A percentile compares a stretch with the other conserved stretches of the same genome.
phyloP scores from a whole-genome alignment of 164 flowering plant species.

The Stephania japonica region DNA sequence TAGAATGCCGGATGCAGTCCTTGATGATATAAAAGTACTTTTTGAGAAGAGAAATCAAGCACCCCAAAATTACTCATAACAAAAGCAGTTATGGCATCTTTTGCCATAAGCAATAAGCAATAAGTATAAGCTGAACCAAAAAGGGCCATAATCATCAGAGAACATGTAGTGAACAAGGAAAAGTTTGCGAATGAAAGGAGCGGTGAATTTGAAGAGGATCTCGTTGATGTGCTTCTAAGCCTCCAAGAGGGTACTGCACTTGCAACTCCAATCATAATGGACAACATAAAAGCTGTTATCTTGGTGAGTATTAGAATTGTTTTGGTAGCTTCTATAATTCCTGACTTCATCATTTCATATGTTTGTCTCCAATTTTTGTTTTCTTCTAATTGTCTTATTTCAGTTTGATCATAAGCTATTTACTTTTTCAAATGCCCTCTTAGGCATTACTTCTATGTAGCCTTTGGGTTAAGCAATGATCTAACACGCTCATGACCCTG shows the following conservation, averaged over 20 bases:
- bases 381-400: no score
- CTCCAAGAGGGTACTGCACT: not conserved
- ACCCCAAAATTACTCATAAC: no score
- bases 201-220: constrained; percentile 8
- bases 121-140: no score
- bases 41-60: no score
- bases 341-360: not conserved
- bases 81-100: no score
- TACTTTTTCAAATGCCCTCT: no score
- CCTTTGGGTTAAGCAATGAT: no score
- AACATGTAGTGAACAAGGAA: constrained; percentile 6
- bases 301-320: not conserved
- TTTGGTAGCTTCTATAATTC: not conserved
- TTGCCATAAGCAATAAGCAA: no score
- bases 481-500: no score
- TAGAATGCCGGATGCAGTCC: constrained; percentile 14
- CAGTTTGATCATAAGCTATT: no score
- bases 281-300: not conserved
- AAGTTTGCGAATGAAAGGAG: not conserved
- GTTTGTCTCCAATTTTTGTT: not conserved
- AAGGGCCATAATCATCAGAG: no score
- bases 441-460: no score
- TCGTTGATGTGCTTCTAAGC: constrained; percentile 3
- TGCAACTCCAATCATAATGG: not conserved
- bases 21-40: constrained; percentile 17